Conservation (phyloP, 805 yeast species). For the Candida dajiaensis region DNA sequence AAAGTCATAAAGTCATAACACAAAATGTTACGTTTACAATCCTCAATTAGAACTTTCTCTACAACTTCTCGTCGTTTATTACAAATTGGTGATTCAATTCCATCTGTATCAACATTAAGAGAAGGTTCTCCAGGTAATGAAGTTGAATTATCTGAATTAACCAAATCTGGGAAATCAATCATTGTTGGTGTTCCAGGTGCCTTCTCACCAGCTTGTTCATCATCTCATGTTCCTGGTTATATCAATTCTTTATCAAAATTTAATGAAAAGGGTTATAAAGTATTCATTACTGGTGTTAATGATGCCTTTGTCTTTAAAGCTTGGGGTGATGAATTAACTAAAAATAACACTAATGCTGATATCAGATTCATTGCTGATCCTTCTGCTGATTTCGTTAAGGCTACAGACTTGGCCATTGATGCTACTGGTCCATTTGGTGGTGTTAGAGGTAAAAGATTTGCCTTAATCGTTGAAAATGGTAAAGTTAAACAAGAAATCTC, state of each 20-base stretch:
- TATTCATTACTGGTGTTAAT: constrained; percentile 73
- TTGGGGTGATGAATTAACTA: constrained; percentile 51
- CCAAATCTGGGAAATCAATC: constrained; percentile 42
- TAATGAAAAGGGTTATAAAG: constrained; percentile 58
- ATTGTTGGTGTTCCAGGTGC: constrained; percentile 71
- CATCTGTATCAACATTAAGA: constrained; percentile 44
- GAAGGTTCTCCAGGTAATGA: constrained; percentile 63
- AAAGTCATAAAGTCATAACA: constrained; percentile 5
- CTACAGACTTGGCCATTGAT: constrained; percentile 65
- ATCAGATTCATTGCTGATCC: constrained; percentile 74
- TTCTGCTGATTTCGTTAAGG: constrained; percentile 61
- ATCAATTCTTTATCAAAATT: constrained; percentile 45
- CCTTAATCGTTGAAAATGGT: constrained; percentile 71
- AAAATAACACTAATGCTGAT: too few species aligned
- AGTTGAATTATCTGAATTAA: constrained; percentile 47
- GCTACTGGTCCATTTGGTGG: constrained; percentile 75
- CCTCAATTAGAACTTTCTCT: constrained; percentile 22
- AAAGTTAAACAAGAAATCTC: constrained; percentile 57
- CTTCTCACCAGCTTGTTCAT: constrained; percentile 74
- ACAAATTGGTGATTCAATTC: constrained; percentile 56
- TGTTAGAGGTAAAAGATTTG: constrained; percentile 68
- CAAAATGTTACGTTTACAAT: constrained; percentile 4
- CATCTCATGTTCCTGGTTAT: constrained; percentile 71
- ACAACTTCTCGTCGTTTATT: constrained; percentile 26
- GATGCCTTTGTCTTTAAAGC: constrained; percentile 83